phyloP scores from a whole-genome alignment of 108 stramenopile species.

The Nitzschia sp. region DNA sequence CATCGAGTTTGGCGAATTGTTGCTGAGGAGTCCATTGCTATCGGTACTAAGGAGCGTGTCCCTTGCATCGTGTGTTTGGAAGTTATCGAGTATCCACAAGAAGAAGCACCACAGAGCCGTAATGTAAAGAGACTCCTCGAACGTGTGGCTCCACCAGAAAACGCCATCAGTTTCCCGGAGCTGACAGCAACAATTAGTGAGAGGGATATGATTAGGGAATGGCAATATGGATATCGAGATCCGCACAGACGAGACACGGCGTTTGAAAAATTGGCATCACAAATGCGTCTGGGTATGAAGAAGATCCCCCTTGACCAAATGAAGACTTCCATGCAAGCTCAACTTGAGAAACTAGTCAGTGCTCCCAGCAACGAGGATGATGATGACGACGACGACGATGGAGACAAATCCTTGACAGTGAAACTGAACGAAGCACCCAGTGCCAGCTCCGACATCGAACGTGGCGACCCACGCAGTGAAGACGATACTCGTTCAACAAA shows the following conservation, averaged over 20 bases:
- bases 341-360: constrained; percentile 16
- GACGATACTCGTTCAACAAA: constrained; percentile 5
- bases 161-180: constrained; percentile 7
- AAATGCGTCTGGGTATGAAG: constrained; percentile 42
- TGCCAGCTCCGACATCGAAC: constrained; percentile 30
- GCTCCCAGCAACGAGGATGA: constrained; percentile 13
- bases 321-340: constrained; percentile 33
- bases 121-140: constrained; percentile 5
- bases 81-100: constrained; percentile 70
- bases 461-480: constrained; percentile 2
- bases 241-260: constrained; percentile 70
- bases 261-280: constrained; percentile 63
- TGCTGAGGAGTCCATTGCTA: constrained; percentile 77
- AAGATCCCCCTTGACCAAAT: constrained; percentile 55
- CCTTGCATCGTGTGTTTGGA: constrained; percentile 91
- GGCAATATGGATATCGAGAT: constrained; percentile 48
- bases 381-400: constrained; percentile 13
- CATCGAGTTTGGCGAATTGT: constrained; percentile 89
- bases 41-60: constrained; percentile 91
- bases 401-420: background rate
- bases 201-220: constrained; percentile 35
- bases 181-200: constrained; percentile 15
- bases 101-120: constrained; percentile 7
- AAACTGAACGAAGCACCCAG: constrained; percentile 1
- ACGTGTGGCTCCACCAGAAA: background rate